A percentile compares a stretch with the other conserved stretches of the same genome.
phyloP scores from a whole-genome alignment of 2,329 filamentous ascomycete genomes.

The Aspergillus viridinutans region DNA sequence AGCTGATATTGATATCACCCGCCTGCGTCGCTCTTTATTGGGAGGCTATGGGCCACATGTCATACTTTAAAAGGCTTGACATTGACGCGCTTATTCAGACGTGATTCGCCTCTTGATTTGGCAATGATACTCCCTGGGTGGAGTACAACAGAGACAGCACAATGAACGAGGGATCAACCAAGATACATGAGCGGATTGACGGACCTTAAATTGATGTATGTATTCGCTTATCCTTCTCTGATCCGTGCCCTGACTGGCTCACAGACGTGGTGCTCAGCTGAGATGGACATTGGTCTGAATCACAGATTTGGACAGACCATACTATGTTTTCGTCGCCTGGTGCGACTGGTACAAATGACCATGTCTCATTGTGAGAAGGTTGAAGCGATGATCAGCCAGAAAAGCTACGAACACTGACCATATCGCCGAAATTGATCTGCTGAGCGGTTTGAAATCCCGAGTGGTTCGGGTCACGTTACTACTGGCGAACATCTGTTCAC shows the following conservation, averaged over 20 bases:
- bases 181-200: slow-evolving; percentile 4
- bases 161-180: too few relatives aligned
- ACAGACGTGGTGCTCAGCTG: background rate
- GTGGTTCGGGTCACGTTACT: background rate
- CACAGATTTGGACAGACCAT: background rate
- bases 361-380: background rate
- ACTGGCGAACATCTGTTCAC: background rate
- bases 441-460: background rate
- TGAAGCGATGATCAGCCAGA: background rate
- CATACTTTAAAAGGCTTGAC: slow-evolving; percentile 43
- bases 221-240: background rate
- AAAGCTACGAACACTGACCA: background rate
- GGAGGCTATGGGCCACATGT: slow-evolving; percentile 52
- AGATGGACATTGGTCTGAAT: background rate
- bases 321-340: background rate
- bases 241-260: background rate
- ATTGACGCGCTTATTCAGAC: slow-evolving; percentile 36
- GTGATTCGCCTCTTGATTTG: slow-evolving; percentile 9
- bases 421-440: background rate
- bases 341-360: background rate
- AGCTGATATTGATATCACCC: slow-evolving; percentile 74
- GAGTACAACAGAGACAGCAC: too few relatives aligned
- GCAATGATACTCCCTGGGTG: background rate
- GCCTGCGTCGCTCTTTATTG: slow-evolving; percentile 78
- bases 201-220: background rate